These are phyloP conservation scores for Nannochloropsis gaditana DNA, from an alignment of 108 stramenopile species.

Conservation along the genomic window DNA sequence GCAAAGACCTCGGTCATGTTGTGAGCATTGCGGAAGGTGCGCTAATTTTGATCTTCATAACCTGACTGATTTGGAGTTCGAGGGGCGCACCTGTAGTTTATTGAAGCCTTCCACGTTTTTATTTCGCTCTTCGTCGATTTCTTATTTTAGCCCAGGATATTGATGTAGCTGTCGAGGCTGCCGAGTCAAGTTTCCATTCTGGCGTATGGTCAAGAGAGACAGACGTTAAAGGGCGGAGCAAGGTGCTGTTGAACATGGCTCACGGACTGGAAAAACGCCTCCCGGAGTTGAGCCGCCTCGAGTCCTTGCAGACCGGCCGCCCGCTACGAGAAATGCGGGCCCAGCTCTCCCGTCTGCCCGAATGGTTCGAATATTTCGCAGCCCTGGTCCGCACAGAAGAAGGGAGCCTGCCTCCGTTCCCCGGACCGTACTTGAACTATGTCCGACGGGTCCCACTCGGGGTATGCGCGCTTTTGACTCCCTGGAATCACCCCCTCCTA, in stretches of 20 bases:
- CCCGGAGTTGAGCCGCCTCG: conserved; percentile 35
- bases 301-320: conserved; percentile 68
- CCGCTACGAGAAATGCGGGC: conserved; percentile 62
- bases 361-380: conserved; percentile 59
- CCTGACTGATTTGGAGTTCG: no score
- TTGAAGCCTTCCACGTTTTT: no score
- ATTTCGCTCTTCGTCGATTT: no score
- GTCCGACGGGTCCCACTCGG: conserved; percentile 65
- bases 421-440: conserved; percentile 44
- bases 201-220: background rate
- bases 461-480: conserved; percentile 68
- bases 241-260: background rate
- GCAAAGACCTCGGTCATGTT: background rate
- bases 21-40: background rate
- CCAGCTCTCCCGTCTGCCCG: conserved; percentile 62
- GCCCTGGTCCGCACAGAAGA: conserved; percentile 49
- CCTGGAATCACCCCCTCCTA: conserved; percentile 73
- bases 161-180: background rate
- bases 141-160: background rate
- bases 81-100: no score
- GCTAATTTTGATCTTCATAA: background rate
- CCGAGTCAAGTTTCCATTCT: background rate
- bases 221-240: background rate
- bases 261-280: background rate
- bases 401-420: conserved; percentile 29